Percentiles rank a stretch among this genome's conserved stretches.
Conservation (phyloP, 306 rosid genomes). For the Dalbergia cultrata region DNA sequence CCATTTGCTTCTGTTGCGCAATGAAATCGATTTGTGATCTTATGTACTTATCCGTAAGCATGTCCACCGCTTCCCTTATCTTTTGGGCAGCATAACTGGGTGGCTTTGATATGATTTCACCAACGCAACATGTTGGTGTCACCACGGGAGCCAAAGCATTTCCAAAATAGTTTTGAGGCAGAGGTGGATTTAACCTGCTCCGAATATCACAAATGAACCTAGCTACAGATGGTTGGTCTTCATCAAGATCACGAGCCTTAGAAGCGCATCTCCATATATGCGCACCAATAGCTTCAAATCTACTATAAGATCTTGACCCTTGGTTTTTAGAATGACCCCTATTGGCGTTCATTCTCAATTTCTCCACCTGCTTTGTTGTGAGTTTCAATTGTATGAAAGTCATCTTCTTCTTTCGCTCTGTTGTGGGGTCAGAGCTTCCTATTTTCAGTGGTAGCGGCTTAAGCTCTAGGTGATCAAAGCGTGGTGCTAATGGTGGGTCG, state of each 20-base stretch:
- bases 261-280: slow-evolving; percentile 26
- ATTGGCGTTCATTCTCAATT: neutral
- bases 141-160: neutral
- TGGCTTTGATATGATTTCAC: slow-evolving; percentile 7
- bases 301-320: neutral
- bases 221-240: neutral
- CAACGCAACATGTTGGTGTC: neutral
- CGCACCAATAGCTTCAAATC: slow-evolving; percentile 2
- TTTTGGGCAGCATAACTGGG: neutral
- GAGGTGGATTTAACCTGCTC: slow-evolving; percentile 18
- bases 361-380: neutral
- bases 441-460: slow-evolving; percentile 5
- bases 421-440: neutral
- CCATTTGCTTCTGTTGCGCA: neutral
- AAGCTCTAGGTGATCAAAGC: slow-evolving; percentile 25
- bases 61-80: slow-evolving; percentile 3
- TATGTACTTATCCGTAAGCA: neutral
- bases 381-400: neutral
- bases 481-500: neutral
- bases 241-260: slow-evolving; percentile 3
- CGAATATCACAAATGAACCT: neutral
- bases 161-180: slow-evolving; percentile 26
- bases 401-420: slow-evolving; percentile 10
- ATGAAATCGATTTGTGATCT: slow-evolving; percentile 9
- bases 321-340: neutral